Percentiles rank a stretch among this genome's conserved stretches.
Conservation (phyloP, 768 basidiomycete species). For the Tubosaeta sp. region DNA sequence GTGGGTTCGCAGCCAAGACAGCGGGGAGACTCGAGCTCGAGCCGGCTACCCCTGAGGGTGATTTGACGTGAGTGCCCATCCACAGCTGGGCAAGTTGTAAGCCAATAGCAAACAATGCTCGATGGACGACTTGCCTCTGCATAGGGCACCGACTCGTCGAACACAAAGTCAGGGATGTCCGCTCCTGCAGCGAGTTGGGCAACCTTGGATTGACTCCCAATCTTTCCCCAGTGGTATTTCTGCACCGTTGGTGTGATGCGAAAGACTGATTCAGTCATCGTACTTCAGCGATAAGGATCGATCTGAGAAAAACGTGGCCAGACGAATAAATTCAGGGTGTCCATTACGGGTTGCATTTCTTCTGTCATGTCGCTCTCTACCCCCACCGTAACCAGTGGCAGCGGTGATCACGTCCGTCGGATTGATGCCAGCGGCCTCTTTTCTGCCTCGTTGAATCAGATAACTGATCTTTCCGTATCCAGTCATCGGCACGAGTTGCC, state of each 20-base stretch:
- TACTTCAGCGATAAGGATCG: neutral
- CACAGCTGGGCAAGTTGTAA: slow-evolving; percentile 60
- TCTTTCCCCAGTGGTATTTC: slow-evolving; percentile 93
- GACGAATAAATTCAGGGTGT: neutral
- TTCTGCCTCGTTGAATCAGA: slow-evolving; percentile 24
- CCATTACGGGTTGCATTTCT: neutral
- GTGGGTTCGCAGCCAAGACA: slow-evolving; percentile 60
- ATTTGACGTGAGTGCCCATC: slow-evolving; percentile 95
- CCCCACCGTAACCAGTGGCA: too few relatives aligned
- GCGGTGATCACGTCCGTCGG: neutral
- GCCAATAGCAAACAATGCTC: neutral
- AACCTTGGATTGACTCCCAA: slow-evolving; percentile 76
- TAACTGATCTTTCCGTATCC: slow-evolving; percentile 16
- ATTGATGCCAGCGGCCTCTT: neutral
- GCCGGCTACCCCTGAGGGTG: slow-evolving; percentile 53
- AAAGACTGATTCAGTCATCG: slow-evolving; percentile 51
- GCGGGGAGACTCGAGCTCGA: slow-evolving; percentile 49
- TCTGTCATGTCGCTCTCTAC: neutral
- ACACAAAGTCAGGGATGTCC: slow-evolving; percentile 55
- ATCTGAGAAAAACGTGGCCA: neutral
- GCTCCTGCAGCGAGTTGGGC: slow-evolving; percentile 73
- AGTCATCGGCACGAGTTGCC: neutral
- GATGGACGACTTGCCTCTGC: slow-evolving; percentile 70
- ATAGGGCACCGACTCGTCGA: slow-evolving; percentile 75
- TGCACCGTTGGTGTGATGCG: slow-evolving; percentile 81